A percentile compares a stretch with the other conserved stretches of the same genome.
These are phyloP conservation scores for Myxozyma lipomycoides DNA, from an alignment of 805 yeast species.

Conservation along the genomic window DNA sequence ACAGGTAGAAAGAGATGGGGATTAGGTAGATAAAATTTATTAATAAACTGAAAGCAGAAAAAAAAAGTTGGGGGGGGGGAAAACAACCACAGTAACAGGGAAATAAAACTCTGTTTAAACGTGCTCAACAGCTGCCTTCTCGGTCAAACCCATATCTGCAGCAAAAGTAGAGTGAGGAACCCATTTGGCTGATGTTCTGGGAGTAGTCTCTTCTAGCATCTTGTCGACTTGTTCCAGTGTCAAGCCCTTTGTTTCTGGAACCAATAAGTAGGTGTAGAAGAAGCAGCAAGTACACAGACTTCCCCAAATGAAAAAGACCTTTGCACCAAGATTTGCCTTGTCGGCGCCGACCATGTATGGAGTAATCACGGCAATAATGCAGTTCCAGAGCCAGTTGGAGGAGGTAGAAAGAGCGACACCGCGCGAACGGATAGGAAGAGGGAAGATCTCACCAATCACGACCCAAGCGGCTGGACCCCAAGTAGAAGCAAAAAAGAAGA, in stretches of 20 bases:
- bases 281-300: constrained; percentile 36
- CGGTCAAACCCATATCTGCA: constrained; percentile 9
- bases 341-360: constrained; percentile 67
- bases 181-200: constrained; percentile 9
- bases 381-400: constrained; percentile 75
- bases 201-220: constrained; percentile 37
- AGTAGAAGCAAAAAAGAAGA: constrained; percentile 50
- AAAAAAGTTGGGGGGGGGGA: too few species aligned
- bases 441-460: constrained; percentile 56
- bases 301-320: constrained; percentile 74
- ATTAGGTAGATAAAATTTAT: not conserved
- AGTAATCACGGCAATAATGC: constrained; percentile 69
- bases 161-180: constrained; percentile 13
- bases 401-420: constrained; percentile 69
- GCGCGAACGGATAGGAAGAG: constrained; percentile 67
- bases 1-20: not conserved
- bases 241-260: constrained; percentile 73
- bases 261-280: constrained; percentile 54
- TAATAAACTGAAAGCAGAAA: too few species aligned
- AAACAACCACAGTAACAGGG: too few species aligned
- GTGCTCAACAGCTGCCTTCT: constrained; percentile 1
- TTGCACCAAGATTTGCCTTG: constrained; percentile 57
- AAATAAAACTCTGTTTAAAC: not conserved
- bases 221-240: constrained; percentile 74
- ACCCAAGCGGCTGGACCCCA: constrained; percentile 71